Evolutionary conservation across 2,329 filamentous ascomycete genomes (phyloP), one percentile per base, ranked within the genome.

Genomic region (Conoideocrella luteorostrata): DNA sequence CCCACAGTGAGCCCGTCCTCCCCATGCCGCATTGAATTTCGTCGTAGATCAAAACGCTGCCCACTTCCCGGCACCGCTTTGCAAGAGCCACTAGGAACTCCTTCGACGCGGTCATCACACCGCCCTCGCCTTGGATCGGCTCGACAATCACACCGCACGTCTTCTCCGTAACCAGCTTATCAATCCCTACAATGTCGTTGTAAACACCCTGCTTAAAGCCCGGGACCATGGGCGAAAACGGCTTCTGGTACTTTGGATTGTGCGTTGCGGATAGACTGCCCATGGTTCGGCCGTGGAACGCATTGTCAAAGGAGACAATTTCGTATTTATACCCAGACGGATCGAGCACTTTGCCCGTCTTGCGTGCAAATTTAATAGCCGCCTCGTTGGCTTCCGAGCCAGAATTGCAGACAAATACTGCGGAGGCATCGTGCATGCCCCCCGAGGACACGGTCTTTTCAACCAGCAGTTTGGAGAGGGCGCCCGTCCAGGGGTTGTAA

Each of bases 311-410:
- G 13, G 88, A 95, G 41, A 97, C 87, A 38, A 98, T 69, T 58
- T 96, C 89, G 55, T 79, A 66, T 70, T 97, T 95, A 17, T 65
- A 67, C 38, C 86, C 84, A 0, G 79, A 79, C 1, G 85, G 80
- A 50, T 89, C 84, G 22, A 82, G 56, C 9, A 80, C 70, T 64
- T 91, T 91, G 55, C 89, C 90, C 18, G 85, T 83, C 68, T 98
- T 98, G 55, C 93, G 80, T 17, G 91, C 86, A 58, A 98, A 97
- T 66, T 98, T 98, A 64, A 98, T 86, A 28, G 91, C 93, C 1
- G 91, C 93, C 69, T 98, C 93, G 65, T 98, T 98, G 60, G 93
- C 93, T 69, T 98, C 93, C 47, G 86, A 88, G 47, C 93, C 93
- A 4, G 90, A 96, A 70, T 98, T 98, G 72, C 88, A 95, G 52